phyloP scores from a whole-genome alignment of 164 flowering plant genomes.

The Kalanchoe fedtschenkoi region DNA sequence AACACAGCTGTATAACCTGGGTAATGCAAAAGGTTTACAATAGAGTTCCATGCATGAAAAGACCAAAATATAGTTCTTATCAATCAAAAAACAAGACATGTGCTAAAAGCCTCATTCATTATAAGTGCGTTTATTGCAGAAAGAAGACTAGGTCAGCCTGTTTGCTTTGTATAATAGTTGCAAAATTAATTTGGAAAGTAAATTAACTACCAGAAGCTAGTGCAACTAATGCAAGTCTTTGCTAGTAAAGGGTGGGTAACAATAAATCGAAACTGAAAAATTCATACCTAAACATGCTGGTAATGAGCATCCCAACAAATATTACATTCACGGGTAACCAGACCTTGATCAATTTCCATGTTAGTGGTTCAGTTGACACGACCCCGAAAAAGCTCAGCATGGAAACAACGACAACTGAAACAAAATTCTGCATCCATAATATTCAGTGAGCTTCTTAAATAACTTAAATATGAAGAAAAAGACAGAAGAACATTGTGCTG shows the following conservation, averaged over 20 bases:
- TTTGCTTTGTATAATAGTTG: not conserved
- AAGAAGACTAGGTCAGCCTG: not conserved
- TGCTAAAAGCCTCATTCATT: not conserved
- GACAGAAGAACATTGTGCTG: not conserved
- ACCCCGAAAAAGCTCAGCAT: constrained; percentile 51
- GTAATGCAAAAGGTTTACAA: not conserved
- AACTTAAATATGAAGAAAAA: not conserved
- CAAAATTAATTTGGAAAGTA: not conserved
- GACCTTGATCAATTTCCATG: constrained; percentile 77
- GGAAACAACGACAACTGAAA: constrained; percentile 74
- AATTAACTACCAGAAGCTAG: not conserved
- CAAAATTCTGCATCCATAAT: constrained; percentile 71
- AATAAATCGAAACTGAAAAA: too few relatives aligned
- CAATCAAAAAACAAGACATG: too few relatives aligned
- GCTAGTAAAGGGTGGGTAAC: too few relatives aligned
- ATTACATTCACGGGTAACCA: constrained; percentile 96
- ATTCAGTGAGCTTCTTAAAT: constrained; percentile 1
- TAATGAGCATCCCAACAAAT: constrained; percentile 95
- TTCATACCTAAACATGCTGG: constrained; percentile 90
- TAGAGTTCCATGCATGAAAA: too few relatives aligned
- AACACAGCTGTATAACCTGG: not conserved
- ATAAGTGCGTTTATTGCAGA: not conserved
- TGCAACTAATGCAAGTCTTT: not conserved
- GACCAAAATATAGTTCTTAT: too few relatives aligned
- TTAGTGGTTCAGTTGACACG: constrained; percentile 82